Evolutionary conservation across 176 grass and related monocot genomes (phyloP), one percentile per base, ranked within the genome.

Genomic region (Dactylis glomerata): DNA sequence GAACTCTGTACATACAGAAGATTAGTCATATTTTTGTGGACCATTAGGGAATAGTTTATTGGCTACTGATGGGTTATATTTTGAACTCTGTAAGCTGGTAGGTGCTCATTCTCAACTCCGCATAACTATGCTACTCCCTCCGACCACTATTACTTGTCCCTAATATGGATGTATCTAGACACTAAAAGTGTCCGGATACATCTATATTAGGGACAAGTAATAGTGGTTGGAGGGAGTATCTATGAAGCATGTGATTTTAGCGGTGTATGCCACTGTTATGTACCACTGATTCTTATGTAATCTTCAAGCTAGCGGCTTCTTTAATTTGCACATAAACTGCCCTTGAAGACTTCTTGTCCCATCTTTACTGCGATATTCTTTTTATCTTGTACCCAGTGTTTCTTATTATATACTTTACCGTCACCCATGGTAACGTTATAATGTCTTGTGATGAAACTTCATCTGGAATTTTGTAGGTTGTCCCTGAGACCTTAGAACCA

Each of bases 401-500:
- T 62, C 34, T 56, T 68, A 32, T 76, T n/a, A 55, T 84, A 84
- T 82, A 78, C 6, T 20, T 40, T 73, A 56, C 34, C 58, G 26
- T 37, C 13, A 38, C 19, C 17, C 27, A 64, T 77, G 2, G 0
- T 80, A 56, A 20, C 41, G n/a, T 65, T 69, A 49, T 42, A 19
- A 52, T 74, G 37, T 59, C 27, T 23, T 32, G 69, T 83, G 22
- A 74, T 68, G 8, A 57, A 74, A 75, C 20, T 58, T 11, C 19
- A 61, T 84, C 50, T 41, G 28, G 50, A 73, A 20, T 12, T n/a
- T 82, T 94, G 82, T 46, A 98, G 96, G 96, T 99, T 68, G 93
- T 99, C 38, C 96, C 96, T 36, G 96, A 99, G 83, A 99, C 96
- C 52, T 92, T 99, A 88, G 96, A 99, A 91, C 96, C 96, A 77